Base-by-base conservation (phyloP, 2,329 filamentous ascomycete species). In the Didymella keratinophila region DNA sequence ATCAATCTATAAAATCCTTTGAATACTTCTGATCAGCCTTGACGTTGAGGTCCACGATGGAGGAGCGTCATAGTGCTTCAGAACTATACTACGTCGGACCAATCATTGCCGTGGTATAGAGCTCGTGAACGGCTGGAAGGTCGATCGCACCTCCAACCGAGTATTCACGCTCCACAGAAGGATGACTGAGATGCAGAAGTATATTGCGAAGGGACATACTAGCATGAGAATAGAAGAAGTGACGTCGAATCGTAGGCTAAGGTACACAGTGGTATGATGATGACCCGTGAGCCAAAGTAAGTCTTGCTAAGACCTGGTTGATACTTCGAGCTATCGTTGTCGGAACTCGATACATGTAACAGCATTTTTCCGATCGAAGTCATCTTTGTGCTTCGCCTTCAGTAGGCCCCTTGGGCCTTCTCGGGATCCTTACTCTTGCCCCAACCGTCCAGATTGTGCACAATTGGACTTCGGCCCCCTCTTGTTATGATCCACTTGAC, bases 401-500 rank as follows among this genome's bases (percentile, higher is more conserved):
- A 52, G 16, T 49, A 58, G 14, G 49, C 50, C 12, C 49, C 55
- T 36, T 58, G 30, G 9, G 11, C 39, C 28, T 44, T 44, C 20
- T 28, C 18, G 30, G 55, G 44, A 34, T 61, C 58, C 44, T 65
- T 65, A 57, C 68, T 69, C 56, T 72, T 71, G 12, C 84, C 84
- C 88, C 88, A 91, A 21, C 83, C 85, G 11, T 82, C 81, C 54
- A 91, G 66, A 67, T 88, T 86, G 25, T 86, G 85, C 6, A 89
- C 86, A 1, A 86, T 81, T 0, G 88, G 88, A 54, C 81, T 79
- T 2, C 83, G 72, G 0, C 88, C 89, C 63, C 84, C 86, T 21
- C 88, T 82, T 5, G 87, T 85, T 43, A 91, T 83, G 11, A 90
- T 82, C 86, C 88, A 90, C 36, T 86, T 83, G 2, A 89, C 78